phyloP scores from a whole-genome alignment of 345 rosid genomes.

The Salix dunnii region DNA sequence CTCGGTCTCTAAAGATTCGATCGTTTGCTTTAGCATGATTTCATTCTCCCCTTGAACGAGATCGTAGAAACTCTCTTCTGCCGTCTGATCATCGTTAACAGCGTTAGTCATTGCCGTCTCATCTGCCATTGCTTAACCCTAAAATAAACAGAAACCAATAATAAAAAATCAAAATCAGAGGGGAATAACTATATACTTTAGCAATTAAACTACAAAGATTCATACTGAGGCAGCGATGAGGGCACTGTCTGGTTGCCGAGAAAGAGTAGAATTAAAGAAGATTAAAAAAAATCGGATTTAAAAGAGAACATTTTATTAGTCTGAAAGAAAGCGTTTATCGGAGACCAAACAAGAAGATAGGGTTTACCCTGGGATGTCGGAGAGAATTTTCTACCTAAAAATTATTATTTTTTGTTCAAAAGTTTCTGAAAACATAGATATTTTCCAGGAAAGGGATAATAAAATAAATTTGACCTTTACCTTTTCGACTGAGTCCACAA shows the following conservation, averaged over 20 bases:
- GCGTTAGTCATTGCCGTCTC: conserved; percentile 32
- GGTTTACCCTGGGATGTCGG: background rate
- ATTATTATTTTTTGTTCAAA: background rate
- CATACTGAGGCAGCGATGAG: background rate
- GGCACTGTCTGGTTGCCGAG: background rate
- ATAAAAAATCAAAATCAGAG: background rate
- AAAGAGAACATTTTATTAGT: background rate
- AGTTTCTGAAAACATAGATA: background rate
- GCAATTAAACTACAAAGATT: background rate
- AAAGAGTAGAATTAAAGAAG: background rate
- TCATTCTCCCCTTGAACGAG: conserved; percentile 30
- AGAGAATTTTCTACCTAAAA: background rate
- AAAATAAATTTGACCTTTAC: too few species aligned
- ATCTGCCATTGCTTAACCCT: conserved; percentile 43
- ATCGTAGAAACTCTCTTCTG: conserved; percentile 30
- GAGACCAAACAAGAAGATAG: conserved; percentile 3
- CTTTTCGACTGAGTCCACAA: background rate
- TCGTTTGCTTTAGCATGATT: conserved; percentile 25
- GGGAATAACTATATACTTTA: background rate
- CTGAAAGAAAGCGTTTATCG: background rate
- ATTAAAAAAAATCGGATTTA: background rate
- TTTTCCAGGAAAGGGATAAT: background rate
- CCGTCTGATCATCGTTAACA: conserved; percentile 27
- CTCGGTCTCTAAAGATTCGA: conserved; percentile 49
- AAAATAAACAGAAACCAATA: background rate